Conservation (phyloP, 139 green algal species). For the Chlamydomonas asymmetrica region DNA sequence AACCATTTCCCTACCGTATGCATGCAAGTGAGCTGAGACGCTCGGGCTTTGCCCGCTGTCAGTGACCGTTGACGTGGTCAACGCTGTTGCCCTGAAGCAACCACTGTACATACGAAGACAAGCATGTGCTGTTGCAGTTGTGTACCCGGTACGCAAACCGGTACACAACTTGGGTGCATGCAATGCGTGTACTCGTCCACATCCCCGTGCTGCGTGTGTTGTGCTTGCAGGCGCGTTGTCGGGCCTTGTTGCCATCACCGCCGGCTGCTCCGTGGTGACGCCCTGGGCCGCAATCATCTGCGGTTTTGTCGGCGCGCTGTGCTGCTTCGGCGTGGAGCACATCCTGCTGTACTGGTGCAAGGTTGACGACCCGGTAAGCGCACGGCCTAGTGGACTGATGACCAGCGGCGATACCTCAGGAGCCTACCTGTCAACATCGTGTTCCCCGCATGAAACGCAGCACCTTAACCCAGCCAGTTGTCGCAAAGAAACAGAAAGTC, state of each 20-base stretch:
- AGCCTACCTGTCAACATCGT: neutral
- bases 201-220: neutral
- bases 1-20: too few relatives aligned
- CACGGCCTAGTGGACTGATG: neutral
- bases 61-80: neutral
- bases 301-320: constrained; percentile 40
- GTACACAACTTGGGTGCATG: neutral
- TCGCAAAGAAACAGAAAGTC: too few relatives aligned
- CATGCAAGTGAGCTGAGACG: neutral
- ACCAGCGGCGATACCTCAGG: neutral
- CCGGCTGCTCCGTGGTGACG: constrained; percentile 50
- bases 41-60: neutral
- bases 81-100: neutral
- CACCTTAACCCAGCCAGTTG: too few relatives aligned
- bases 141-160: too few relatives aligned
- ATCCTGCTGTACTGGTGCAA: neutral
- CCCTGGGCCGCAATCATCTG: constrained; percentile 64
- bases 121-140: neutral
- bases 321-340: constrained; percentile 20
- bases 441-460: too few relatives aligned
- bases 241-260: constrained; percentile 73
- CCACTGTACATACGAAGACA: neutral
- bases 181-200: neutral
- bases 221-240: constrained; percentile 47
- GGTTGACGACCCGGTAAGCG: neutral